These are phyloP conservation scores for Candida cerambycidarum DNA, from an alignment of 805 yeast genomes.

Conservation along the genomic window DNA sequence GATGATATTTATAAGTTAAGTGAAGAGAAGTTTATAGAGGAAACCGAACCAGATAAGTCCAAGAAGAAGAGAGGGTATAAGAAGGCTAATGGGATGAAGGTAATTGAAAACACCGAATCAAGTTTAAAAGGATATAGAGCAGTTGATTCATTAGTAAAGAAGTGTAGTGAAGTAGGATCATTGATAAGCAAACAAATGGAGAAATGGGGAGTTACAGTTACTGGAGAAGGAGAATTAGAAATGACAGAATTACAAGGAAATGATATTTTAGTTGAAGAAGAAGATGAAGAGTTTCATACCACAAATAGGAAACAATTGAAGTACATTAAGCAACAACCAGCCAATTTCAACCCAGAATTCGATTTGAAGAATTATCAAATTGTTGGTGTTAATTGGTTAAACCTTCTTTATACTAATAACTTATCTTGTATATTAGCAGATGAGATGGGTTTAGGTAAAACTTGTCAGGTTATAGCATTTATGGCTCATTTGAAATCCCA, in stretches of 20 bases:
- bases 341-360: conserved; percentile 58
- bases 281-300: conserved; percentile 33
- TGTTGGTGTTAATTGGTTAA: conserved; percentile 95
- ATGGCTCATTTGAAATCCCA: conserved; percentile 76
- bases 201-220: conserved; percentile 84
- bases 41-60: conserved; percentile 13
- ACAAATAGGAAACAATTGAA: conserved; percentile 22
- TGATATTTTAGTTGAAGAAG: conserved; percentile 24
- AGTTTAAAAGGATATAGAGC: conserved; percentile 89
- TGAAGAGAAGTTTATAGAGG: conserved; percentile 48
- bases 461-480: conserved; percentile 93
- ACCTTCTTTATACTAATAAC: conserved; percentile 69
- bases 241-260: conserved; percentile 43
- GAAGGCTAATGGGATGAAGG: conserved; percentile 65
- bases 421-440: conserved; percentile 95
- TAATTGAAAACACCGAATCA: conserved; percentile 66
- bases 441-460: conserved; percentile 98
- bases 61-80: conserved; percentile 42
- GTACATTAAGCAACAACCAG: conserved; percentile 73
- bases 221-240: conserved; percentile 69
- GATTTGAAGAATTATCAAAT: conserved; percentile 87
- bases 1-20: conserved; percentile 57
- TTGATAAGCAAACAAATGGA: conserved; percentile 68
- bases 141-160: conserved; percentile 84
- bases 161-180: conserved; percentile 77